Conservation (phyloP, 2,329 filamentous ascomycete species). For the Fusarium staphyleae region DNA sequence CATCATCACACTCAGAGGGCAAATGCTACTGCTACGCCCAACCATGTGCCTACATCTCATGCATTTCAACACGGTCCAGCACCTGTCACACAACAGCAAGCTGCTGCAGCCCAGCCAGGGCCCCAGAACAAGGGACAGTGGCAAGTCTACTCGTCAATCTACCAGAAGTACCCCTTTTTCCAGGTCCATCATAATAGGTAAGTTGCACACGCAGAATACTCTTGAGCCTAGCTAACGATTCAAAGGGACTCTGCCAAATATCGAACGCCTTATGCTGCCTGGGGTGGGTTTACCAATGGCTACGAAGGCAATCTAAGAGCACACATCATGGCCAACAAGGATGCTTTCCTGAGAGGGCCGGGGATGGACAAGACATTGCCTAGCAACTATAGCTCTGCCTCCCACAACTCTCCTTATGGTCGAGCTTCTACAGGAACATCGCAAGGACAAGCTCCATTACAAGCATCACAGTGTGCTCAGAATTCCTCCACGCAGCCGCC, state of each 20-base stretch:
- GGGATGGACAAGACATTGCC: constrained; percentile 5
- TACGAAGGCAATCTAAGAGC: constrained; percentile 62
- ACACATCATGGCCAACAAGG: constrained; percentile 50
- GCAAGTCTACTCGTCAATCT: constrained; percentile 51
- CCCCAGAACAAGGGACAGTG: constrained; percentile 44
- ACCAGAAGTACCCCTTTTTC: constrained; percentile 65
- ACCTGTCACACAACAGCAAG: constrained; percentile 15
- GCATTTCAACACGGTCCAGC: constrained; percentile 6
- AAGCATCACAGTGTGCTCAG: constrained; percentile 2
- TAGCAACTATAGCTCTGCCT: not conserved
- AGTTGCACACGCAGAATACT: constrained; percentile 15
- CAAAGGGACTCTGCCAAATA: constrained; percentile 63
- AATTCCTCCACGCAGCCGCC: constrained; percentile 18
- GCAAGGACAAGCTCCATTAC: not conserved
- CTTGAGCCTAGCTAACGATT: constrained; percentile 23
- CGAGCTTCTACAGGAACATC: not conserved
- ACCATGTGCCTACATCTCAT: constrained; percentile 2
- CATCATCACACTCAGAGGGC: constrained; percentile 25
- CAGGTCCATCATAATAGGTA: constrained; percentile 67
- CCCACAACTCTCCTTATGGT: constrained; percentile 6
- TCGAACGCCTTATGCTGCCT: constrained; percentile 64
- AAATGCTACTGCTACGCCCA: not conserved
- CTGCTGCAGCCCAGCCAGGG: constrained; percentile 10
- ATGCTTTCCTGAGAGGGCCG: constrained; percentile 42
- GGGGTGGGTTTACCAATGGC: constrained; percentile 67